Conservation (phyloP, 345 rosid species). For the Melastoma malabathricum region DNA sequence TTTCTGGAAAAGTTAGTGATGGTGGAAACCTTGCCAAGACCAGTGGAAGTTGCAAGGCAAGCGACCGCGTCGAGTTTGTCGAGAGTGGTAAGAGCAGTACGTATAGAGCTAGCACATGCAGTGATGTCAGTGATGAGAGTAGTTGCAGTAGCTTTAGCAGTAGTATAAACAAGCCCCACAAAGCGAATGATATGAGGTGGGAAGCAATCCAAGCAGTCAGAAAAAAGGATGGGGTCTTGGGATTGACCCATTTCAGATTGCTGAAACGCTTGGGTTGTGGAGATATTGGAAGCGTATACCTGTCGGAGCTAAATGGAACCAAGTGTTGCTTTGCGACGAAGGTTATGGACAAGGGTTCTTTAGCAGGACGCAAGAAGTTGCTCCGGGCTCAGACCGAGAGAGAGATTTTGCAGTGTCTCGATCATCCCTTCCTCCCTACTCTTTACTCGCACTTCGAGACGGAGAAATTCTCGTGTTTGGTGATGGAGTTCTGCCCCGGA, state of each 20-base stretch:
- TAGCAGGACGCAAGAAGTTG: conserved; percentile 80
- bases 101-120: conserved; percentile 87
- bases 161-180: conserved; percentile 73
- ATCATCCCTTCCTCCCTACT: conserved; percentile 88
- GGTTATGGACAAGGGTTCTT: conserved; percentile 89
- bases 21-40: conserved; percentile 63
- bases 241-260: conserved; percentile 71
- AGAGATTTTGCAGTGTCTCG: conserved; percentile 77
- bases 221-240: conserved; percentile 52
- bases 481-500: conserved; percentile 94
- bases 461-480: conserved; percentile 79
- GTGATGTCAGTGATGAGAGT: conserved; percentile 84
- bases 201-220: conserved; percentile 83
- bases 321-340: conserved; percentile 85
- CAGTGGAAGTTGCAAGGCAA: conserved; percentile 6
- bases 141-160: conserved; percentile 87
- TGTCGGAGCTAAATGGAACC: conserved; percentile 81
- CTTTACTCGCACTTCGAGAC: conserved; percentile 86
- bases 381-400: conserved; percentile 90
- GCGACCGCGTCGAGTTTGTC: conserved; percentile 61
- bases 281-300: conserved; percentile 87
- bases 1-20: conserved; percentile 67
- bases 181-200: conserved; percentile 83
- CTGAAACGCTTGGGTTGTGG: conserved; percentile 88
- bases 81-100: conserved; percentile 88